Evolutionary conservation across 1,284 basidiomycete species (phyloP).

Genomic region (Stereum hirsutum): DNA sequence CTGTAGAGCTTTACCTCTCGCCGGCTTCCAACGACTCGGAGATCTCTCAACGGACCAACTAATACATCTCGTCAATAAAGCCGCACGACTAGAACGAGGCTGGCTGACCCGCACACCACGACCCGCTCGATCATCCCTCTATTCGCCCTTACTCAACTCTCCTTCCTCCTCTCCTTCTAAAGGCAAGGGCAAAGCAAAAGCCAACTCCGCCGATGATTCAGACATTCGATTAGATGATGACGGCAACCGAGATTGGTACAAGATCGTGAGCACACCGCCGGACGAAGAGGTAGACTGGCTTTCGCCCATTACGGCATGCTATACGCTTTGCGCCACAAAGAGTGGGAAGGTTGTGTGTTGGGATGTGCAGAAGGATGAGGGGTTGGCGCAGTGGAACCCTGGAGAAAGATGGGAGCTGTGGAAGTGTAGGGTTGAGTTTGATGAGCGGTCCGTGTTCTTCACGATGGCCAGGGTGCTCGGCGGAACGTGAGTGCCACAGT

Average conservation of each 20-base stretch:
- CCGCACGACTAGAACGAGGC: constrained; percentile 46
- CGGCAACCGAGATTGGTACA: constrained; percentile 41
- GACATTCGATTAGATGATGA: too few relatives aligned
- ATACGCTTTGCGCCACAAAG: constrained; percentile 64
- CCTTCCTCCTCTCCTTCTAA: neutral
- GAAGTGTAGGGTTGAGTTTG: constrained; percentile 71
- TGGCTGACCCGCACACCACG: constrained; percentile 52
- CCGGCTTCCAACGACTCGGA: constrained; percentile 55
- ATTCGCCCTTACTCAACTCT: constrained; percentile 2
- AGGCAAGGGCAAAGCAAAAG: constrained; percentile 7
- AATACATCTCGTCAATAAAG: constrained; percentile 50
- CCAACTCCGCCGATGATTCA: constrained; percentile 3
- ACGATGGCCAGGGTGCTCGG: constrained; percentile 59
- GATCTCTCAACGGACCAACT: constrained; percentile 53
- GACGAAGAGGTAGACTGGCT: constrained; percentile 66
- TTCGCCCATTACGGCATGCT: constrained; percentile 64
- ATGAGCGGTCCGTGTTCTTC: constrained; percentile 59
- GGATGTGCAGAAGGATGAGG: constrained; percentile 52
- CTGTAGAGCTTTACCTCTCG: constrained; percentile 57
- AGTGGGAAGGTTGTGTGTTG: constrained; percentile 69
- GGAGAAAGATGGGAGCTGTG: constrained; percentile 60
- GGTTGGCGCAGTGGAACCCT: constrained; percentile 59
- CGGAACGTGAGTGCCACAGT: constrained; percentile 32
- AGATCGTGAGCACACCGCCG: constrained; percentile 51
- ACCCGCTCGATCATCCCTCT: constrained; percentile 23